phyloP scores from a whole-genome alignment of 2,329 filamentous ascomycete species.

The Onygena corvina region DNA sequence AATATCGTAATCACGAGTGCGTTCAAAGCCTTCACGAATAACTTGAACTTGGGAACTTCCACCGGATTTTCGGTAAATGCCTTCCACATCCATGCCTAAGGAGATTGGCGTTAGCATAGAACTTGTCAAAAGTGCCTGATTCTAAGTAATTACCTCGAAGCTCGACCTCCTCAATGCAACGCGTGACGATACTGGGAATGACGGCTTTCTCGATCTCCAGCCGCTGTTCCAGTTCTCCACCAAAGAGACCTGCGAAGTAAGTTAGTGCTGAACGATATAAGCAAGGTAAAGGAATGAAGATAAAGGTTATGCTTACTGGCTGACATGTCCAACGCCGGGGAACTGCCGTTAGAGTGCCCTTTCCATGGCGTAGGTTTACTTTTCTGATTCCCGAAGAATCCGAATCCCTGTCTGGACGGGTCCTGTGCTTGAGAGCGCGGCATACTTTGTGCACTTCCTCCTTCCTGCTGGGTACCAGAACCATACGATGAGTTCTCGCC shows the following conservation, averaged over 20 bases:
- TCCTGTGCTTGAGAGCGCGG: constrained; percentile 34
- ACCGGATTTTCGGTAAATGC: constrained; percentile 95
- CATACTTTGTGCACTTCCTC: constrained; percentile 19
- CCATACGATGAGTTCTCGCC: constrained; percentile 57
- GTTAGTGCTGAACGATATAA: too few species aligned
- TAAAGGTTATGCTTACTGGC: constrained; percentile 26
- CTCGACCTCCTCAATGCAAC: constrained; percentile 95
- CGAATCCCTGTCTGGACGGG: constrained; percentile 50
- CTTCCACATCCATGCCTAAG: constrained; percentile 76
- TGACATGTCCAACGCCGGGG: constrained; percentile 27
- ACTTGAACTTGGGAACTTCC: constrained; percentile 81
- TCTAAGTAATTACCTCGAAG: constrained; percentile 50
- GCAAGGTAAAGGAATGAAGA: neutral
- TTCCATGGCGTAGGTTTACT: constrained; percentile 31
- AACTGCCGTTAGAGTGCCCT: constrained; percentile 34
- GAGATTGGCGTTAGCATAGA: neutral
- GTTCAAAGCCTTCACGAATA: constrained; percentile 86
- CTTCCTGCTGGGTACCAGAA: constrained; percentile 31
- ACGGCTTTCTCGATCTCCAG: constrained; percentile 79
- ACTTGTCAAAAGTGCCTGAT: neutral
- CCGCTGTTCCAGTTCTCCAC: constrained; percentile 74
- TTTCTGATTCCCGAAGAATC: constrained; percentile 52
- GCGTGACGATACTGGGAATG: constrained; percentile 79
- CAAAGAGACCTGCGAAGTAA: constrained; percentile 54
- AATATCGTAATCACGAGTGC: constrained; percentile 67